phyloP scores from a whole-genome alignment of 2,329 filamentous ascomycete species.

The Aspergillus felis region DNA sequence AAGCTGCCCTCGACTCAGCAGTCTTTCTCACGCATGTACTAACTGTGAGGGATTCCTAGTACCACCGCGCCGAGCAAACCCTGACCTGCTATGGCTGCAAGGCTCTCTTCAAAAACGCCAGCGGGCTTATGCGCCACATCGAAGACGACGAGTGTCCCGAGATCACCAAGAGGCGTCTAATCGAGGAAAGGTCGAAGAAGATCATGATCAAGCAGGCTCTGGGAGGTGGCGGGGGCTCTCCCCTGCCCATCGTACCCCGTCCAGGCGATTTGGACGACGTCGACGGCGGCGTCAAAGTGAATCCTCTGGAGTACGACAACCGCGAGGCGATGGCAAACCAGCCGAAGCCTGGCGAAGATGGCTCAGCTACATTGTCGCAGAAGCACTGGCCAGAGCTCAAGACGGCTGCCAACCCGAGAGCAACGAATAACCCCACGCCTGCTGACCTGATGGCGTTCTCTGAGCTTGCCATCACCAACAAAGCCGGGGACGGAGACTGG shows the following conservation, averaged over 20 bases:
- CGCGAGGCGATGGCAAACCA: conserved; percentile 17
- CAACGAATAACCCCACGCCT: neutral
- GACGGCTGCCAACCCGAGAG: neutral
- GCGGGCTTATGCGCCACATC: conserved; percentile 51
- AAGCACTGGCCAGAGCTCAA: conserved; percentile 25
- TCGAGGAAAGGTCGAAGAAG: conserved; percentile 50
- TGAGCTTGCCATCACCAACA: conserved; percentile 1
- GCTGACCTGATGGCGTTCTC: conserved; percentile 22
- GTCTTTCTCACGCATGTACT: neutral
- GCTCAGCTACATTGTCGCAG: conserved; percentile 6
- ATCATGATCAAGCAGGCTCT: conserved; percentile 40
- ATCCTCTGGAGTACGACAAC: conserved; percentile 7
- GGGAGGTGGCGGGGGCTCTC: conserved; percentile 2
- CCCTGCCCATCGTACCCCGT: conserved; percentile 1
- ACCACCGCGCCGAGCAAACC: conserved; percentile 48
- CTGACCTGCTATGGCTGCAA: conserved; percentile 49
- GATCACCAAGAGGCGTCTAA: conserved; percentile 43
- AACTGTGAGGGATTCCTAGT: conserved; percentile 28
- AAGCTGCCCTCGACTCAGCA: conserved; percentile 10
- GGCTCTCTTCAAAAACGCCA: conserved; percentile 45
- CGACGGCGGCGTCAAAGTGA: conserved; percentile 23
- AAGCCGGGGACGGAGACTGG: neutral
- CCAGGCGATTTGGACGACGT: conserved; percentile 9
- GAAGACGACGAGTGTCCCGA: conserved; percentile 49
- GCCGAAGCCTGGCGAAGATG: conserved; percentile 5